These are phyloP conservation scores for Trifolium subterraneum DNA, from an alignment of 306 rosid species.

Conservation along the genomic window DNA sequence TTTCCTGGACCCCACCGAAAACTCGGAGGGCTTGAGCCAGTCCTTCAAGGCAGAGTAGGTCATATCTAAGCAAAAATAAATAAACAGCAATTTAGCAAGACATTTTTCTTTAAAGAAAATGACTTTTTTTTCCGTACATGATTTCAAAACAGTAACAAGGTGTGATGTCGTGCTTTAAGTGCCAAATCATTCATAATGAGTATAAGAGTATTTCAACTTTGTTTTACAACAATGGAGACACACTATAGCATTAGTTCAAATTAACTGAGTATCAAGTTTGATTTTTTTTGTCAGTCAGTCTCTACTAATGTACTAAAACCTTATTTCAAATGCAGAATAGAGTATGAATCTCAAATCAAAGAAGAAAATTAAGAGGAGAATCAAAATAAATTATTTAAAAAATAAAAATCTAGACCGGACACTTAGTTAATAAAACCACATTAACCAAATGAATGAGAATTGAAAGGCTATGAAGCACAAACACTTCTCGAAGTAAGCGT, in stretches of 20 bases:
- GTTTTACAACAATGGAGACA: background rate
- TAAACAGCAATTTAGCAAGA: conserved; percentile 25
- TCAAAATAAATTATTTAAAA: background rate
- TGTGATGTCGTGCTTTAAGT: background rate
- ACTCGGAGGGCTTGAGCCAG: conserved; percentile 83
- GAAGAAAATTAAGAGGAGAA: background rate
- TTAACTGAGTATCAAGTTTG: conserved; percentile 6
- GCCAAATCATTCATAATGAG: conserved; percentile 4
- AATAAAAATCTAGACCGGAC: background rate
- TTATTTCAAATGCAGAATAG: background rate
- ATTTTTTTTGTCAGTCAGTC: conserved; percentile 5
- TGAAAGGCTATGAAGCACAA: background rate
- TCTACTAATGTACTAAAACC: conserved; percentile 2
- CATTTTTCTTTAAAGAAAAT: background rate
- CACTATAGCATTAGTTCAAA: background rate
- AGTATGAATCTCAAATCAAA: background rate
- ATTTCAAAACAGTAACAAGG: background rate
- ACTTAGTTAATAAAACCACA: background rate
- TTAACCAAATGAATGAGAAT: background rate
- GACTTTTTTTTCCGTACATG: background rate
- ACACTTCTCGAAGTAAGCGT: background rate
- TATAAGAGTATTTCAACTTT: conserved; percentile 8
- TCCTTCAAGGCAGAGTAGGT: conserved; percentile 93
- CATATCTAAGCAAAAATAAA: conserved; percentile 64
- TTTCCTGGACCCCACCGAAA: conserved; percentile 61